A percentile compares a stretch with the other conserved stretches of the same genome.
Evolutionary conservation across 768 basidiomycete genomes (phyloP).

Genomic region (Hypsizygus marmoreus): DNA sequence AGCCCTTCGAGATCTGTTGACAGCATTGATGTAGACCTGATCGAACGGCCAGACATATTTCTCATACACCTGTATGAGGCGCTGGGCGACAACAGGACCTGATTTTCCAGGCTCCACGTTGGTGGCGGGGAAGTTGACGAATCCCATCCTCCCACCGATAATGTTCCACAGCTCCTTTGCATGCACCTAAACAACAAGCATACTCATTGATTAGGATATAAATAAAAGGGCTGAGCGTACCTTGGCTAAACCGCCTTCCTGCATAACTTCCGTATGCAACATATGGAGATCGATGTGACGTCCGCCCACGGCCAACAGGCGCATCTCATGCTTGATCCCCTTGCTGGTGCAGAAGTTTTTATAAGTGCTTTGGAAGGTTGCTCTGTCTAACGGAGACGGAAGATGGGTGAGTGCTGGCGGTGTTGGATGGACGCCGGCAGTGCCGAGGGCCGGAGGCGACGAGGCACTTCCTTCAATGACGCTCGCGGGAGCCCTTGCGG

Average conservation of each 20-base stretch:
- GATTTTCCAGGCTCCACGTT: slow-evolving; percentile 62
- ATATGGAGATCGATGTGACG: slow-evolving; percentile 59
- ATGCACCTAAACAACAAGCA: slow-evolving; percentile 42
- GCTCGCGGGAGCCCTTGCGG: too few relatives aligned
- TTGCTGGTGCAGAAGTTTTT: slow-evolving; percentile 47
- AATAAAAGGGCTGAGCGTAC: slow-evolving; percentile 34
- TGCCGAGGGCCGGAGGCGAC: slow-evolving; percentile 14
- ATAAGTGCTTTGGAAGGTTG: slow-evolving; percentile 54
- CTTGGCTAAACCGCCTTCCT: slow-evolving; percentile 51
- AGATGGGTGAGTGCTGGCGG: slow-evolving; percentile 13
- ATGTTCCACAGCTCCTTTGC: slow-evolving; percentile 62
- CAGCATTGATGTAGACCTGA: slow-evolving; percentile 46
- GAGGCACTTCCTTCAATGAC: slow-evolving; percentile 7
- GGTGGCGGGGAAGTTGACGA: slow-evolving; percentile 63
- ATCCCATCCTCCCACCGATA: slow-evolving; percentile 68
- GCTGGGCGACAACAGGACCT: slow-evolving; percentile 62
- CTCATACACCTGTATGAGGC: slow-evolving; percentile 61
- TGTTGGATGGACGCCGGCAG: slow-evolving; percentile 7
- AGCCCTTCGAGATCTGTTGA: slow-evolving; percentile 35
- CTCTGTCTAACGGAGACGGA: slow-evolving; percentile 49
- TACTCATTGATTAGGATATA: slow-evolving; percentile 7
- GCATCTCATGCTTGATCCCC: slow-evolving; percentile 39
- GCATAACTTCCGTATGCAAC: slow-evolving; percentile 61
- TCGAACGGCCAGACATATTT: slow-evolving; percentile 62
- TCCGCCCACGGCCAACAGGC: slow-evolving; percentile 50